Base-by-base conservation (phyloP, 1,139 yeast genomes). In the Candida labiduridarum region DNA sequence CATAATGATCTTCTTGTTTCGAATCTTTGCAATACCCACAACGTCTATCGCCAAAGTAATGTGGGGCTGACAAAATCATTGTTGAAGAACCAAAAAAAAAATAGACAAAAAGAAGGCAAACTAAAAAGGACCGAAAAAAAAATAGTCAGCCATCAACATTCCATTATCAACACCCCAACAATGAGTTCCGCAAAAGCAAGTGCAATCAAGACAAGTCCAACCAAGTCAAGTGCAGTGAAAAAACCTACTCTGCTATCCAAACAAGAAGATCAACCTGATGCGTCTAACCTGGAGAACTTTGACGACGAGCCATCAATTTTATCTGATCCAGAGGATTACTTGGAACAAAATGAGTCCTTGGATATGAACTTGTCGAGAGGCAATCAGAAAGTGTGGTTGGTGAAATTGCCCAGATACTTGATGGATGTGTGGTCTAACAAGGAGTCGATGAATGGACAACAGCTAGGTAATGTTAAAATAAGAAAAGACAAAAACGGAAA, bases 311-410 rank as follows among this genome's bases (percentile, higher is more conserved):
- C 67, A 48, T 59, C 70, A 2, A 64, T 76, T 16, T 66, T 76
- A 47, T 69, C 76, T 25, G 80, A 76, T 55, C 80, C 81, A 22
- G 80, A 76, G 56, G 80, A 76, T 50, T 76, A 76, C 56, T 65
- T 77, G 43, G 81, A 76, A 51, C 77, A 83, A 52, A 68, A 75
- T 53, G 91, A 86, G 62, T 76, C 87, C 2, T 70, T 87, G 46
- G 88, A 87, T 62, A 69, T 87, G 73, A 83, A 85, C 60, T 63
- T 87, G 45, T 56, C 69, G 7, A 68, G 71, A 30, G 82, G 84
- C 10, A 72, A 70, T 45, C 84, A 84, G 59, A 90, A 90, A 60
- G 86, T 94, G 41, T 94, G 99, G 99, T 74, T 94, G 29, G 96
- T 94, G 27, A 83, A 96, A 59, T 72, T 94, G 59, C 98, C 99